phyloP scores from a whole-genome alignment of 768 basidiomycete species.

The Pulveroboletus ravenelii region DNA sequence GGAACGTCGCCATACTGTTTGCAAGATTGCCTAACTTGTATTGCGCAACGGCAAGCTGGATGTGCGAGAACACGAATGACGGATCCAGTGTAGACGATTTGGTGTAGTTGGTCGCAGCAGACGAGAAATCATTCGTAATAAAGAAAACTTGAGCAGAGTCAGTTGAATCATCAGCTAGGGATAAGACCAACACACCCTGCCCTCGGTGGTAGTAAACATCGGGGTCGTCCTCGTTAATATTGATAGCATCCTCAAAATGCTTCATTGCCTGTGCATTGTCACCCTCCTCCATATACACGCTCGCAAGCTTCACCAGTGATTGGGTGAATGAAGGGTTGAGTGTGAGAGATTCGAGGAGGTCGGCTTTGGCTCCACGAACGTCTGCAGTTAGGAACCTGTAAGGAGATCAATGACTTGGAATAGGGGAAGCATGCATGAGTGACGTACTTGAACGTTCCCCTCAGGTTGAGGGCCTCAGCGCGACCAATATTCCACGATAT shows the following conservation, averaged over 20 bases:
- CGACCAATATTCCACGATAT: slow-evolving; percentile 69
- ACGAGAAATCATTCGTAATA: slow-evolving; percentile 84
- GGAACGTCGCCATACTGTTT: slow-evolving; percentile 87
- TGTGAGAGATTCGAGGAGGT: slow-evolving; percentile 72
- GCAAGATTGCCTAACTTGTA: slow-evolving; percentile 82
- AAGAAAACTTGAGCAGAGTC: slow-evolving; percentile 63
- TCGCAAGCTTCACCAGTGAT: slow-evolving; percentile 92
- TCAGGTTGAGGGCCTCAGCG: slow-evolving; percentile 86
- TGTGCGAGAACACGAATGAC: slow-evolving; percentile 92
- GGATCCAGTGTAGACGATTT: slow-evolving; percentile 86
- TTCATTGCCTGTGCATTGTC: slow-evolving; percentile 78
- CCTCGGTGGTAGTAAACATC: slow-evolving; percentile 99
- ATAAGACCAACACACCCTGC: slow-evolving; percentile 54
- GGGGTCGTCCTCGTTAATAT: slow-evolving; percentile 76
- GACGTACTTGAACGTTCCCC: slow-evolving; percentile 91
- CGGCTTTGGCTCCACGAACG: slow-evolving; percentile 73
- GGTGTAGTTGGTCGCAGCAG: slow-evolving; percentile 87
- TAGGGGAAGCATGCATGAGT: neutral
- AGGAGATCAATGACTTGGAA: neutral
- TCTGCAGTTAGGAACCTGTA: slow-evolving; percentile 84
- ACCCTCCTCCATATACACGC: slow-evolving; percentile 94
- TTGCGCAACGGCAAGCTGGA: slow-evolving; percentile 94
- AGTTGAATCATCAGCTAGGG: neutral
- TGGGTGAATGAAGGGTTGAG: slow-evolving; percentile 72
- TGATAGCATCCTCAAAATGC: slow-evolving; percentile 87